A percentile compares a stretch with the other conserved stretches of the same genome.
phyloP scores from a whole-genome alignment of 1,139 yeast species.

The Kodamaea fungicola region DNA sequence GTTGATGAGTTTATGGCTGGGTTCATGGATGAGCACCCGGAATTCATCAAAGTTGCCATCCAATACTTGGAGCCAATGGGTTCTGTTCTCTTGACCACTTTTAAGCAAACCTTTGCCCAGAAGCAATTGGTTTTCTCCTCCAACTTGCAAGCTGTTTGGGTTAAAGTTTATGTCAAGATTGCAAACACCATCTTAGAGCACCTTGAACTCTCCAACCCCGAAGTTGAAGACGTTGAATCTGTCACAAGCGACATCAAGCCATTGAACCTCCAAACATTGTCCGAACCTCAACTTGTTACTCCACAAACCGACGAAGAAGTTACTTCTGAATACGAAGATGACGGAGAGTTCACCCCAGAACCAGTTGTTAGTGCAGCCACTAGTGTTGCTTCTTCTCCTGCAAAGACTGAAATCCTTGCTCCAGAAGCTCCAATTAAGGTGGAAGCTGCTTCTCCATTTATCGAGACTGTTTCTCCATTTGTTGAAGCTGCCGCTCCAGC shows the following conservation, averaged over 20 bases:
- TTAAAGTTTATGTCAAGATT: constrained; percentile 37
- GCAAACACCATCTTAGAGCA: constrained; percentile 33
- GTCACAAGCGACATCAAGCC: no score
- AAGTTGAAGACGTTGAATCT: constrained; percentile 7
- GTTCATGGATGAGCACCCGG: constrained; percentile 32
- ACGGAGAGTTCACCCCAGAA: constrained; percentile 6
- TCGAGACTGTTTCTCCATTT: not conserved
- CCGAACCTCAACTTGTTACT: not conserved
- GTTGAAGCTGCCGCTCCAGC: no score
- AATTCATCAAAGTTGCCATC: constrained; percentile 23
- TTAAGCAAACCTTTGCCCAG: constrained; percentile 35
- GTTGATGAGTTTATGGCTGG: constrained; percentile 34
- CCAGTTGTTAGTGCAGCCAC: not conserved
- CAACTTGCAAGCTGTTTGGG: constrained; percentile 39
- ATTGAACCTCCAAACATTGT: not conserved
- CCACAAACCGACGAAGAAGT: constrained; percentile 9
- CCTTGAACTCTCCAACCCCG: constrained; percentile 1
- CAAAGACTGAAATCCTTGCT: not conserved
- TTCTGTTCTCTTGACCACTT: constrained; percentile 35
- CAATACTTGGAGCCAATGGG: constrained; percentile 46
- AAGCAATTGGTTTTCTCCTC: constrained; percentile 24
- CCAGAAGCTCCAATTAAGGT: not conserved
- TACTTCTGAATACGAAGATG: constrained; percentile 10
- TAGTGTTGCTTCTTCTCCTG: not conserved
- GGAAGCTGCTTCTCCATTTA: not conserved